Conservation (phyloP, 1,139 yeast genomes). For the Lodderomyces jiufengensis region DNA sequence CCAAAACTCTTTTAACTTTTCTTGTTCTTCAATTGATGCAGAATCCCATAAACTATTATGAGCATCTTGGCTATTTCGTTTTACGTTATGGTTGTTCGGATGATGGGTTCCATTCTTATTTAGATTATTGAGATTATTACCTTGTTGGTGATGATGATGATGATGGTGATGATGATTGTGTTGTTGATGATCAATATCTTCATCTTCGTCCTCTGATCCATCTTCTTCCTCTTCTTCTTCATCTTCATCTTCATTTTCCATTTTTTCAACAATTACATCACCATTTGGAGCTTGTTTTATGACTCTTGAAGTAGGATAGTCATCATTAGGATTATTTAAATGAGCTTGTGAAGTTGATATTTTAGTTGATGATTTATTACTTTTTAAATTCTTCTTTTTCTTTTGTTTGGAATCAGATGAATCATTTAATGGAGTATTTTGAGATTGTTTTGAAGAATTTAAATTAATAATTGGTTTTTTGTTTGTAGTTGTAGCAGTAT, state of each 20-base stretch:
- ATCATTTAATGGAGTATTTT: no score
- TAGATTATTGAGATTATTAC: slow-evolving; percentile 1
- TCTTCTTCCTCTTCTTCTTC: slow-evolving; percentile 12
- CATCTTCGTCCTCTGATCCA: slow-evolving; percentile 13
- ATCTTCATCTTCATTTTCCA: slow-evolving; percentile 27
- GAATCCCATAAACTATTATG: slow-evolving; percentile 53
- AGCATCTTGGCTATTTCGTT: slow-evolving; percentile 9
- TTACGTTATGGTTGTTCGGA: slow-evolving; percentile 4
- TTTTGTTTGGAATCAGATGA: slow-evolving; percentile 22
- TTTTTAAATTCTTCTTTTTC: slow-evolving; percentile 33
- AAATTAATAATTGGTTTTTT: slow-evolving; percentile 1
- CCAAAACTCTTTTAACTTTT: slow-evolving; percentile 67
- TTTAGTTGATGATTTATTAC: slow-evolving; percentile 15
- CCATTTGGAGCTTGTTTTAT: slow-evolving; percentile 74
- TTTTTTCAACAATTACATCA: slow-evolving; percentile 61
- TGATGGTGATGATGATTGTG: slow-evolving; percentile 12
- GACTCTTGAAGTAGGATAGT: slow-evolving; percentile 70
- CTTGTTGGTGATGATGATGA: slow-evolving; percentile 10
- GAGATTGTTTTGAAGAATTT: not conserved
- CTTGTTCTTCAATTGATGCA: slow-evolving; percentile 55
- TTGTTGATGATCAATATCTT: slow-evolving; percentile 14
- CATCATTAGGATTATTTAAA: slow-evolving; percentile 53
- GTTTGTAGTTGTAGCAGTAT: slow-evolving; percentile 4
- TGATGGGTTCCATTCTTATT: not conserved
- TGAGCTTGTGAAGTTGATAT: slow-evolving; percentile 35